Conservation (phyloP, 305 asterid species). For the Solanum hybrid region DNA sequence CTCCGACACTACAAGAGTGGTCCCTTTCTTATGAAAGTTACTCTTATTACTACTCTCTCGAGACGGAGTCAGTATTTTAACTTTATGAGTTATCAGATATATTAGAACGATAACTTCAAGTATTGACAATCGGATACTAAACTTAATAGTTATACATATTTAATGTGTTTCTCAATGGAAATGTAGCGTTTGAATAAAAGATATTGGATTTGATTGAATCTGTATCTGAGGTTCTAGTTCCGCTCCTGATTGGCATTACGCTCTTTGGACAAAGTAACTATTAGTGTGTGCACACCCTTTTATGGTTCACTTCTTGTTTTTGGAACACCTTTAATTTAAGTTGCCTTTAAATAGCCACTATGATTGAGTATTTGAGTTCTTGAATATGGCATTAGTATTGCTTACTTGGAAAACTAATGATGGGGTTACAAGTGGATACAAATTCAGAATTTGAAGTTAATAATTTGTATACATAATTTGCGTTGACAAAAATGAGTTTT, state of each 20-base stretch:
- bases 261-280: neutral
- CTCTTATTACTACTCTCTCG: neutral
- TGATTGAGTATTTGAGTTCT: conserved; percentile 1
- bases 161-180: neutral
- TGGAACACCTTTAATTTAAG: neutral
- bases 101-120: neutral
- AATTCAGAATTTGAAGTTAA: neutral
- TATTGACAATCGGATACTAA: neutral
- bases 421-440: neutral
- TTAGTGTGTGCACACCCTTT: neutral
- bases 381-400: neutral
- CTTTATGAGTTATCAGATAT: neutral
- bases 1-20: conserved; percentile 39
- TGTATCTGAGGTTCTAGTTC: neutral
- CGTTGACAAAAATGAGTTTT: neutral
- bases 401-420: neutral
- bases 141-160: neutral
- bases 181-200: neutral
- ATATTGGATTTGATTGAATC: neutral
- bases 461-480: neutral
- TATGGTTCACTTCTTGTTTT: neutral
- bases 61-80: neutral
- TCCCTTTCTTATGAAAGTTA: conserved; percentile 31
- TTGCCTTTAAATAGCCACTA: neutral
- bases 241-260: neutral